Conservation (phyloP, 306 rosid genomes). For the Coriaria nepalensis region DNA sequence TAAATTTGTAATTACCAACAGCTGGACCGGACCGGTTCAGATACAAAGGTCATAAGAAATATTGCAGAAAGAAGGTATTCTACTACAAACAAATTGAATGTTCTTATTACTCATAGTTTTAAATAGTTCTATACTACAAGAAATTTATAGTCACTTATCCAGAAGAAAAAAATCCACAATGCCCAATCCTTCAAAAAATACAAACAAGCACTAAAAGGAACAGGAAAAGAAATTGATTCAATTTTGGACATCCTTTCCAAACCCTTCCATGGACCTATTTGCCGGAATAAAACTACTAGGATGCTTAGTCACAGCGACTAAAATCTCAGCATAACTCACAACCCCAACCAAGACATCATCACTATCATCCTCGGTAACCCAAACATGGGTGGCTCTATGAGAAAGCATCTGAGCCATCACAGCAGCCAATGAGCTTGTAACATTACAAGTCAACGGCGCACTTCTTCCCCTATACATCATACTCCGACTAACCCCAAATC, state of each 20-base stretch:
- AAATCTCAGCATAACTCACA: conserved; percentile 70
- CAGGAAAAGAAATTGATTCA: conserved; percentile 9
- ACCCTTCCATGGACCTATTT: conserved; percentile 34
- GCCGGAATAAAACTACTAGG: conserved; percentile 27
- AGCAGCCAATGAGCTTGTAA: conserved; percentile 87
- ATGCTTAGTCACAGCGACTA: conserved; percentile 73
- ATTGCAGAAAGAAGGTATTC: too few relatives aligned
- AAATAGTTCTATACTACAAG: too few relatives aligned
- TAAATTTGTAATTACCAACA: too few relatives aligned
- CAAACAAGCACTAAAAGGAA: neutral
- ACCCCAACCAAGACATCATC: conserved; percentile 80
- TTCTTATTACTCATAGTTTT: too few relatives aligned
- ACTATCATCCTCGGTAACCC: conserved; percentile 70
- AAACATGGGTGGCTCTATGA: conserved; percentile 83
- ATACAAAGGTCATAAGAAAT: too few relatives aligned
- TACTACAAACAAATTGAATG: too few relatives aligned
- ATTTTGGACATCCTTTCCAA: conserved; percentile 38
- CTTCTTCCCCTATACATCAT: conserved; percentile 84
- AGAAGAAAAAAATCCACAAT: too few relatives aligned
- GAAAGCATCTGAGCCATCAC: conserved; percentile 99
- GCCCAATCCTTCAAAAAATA: too few relatives aligned
- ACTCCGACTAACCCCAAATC: conserved; percentile 55
- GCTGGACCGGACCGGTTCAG: too few relatives aligned
- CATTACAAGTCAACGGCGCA: conserved; percentile 74
- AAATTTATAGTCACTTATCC: too few relatives aligned